Percentiles rank a stretch among this genome's conserved stretches.
Evolutionary conservation across 805 yeast species (phyloP).

Genomic region (Starmerella geochares): DNA sequence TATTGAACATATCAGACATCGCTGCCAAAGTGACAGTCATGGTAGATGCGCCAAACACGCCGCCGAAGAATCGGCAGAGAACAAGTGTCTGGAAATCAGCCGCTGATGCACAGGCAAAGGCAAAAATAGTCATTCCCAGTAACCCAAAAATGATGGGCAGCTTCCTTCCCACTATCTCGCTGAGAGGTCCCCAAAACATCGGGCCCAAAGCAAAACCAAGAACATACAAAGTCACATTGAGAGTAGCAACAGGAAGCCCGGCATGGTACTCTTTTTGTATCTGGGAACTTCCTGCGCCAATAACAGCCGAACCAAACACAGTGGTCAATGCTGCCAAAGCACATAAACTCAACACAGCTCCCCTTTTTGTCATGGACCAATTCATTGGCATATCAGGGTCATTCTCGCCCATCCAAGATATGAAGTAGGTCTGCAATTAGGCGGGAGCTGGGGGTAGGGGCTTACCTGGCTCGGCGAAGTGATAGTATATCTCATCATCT

Average conservation of each 20-base stretch:
- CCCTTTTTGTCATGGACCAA: conserved; percentile 36
- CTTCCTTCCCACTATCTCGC: conserved; percentile 64
- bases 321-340: conserved; percentile 53
- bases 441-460: conserved; percentile 8
- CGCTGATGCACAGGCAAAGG: conserved; percentile 20
- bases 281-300: conserved; percentile 42
- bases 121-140: conserved; percentile 30
- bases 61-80: conserved; percentile 69
- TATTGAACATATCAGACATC: conserved; percentile 17
- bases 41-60: conserved; percentile 68
- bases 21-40: conserved; percentile 17
- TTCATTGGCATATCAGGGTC: conserved; percentile 49
- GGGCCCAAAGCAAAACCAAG: conserved; percentile 91
- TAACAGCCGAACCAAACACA: conserved; percentile 50
- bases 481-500: background rate
- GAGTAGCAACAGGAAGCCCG: conserved; percentile 54
- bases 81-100: conserved; percentile 29
- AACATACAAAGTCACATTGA: conserved; percentile 70
- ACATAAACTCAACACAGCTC: conserved; percentile 30
- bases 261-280: conserved; percentile 47
- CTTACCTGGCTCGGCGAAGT: background rate
- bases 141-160: conserved; percentile 43
- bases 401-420: conserved; percentile 25
- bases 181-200: conserved; percentile 73
- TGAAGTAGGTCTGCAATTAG: conserved; percentile 11